Conservation (phyloP, 2,329 filamentous ascomycete genomes). For the Epichloe sylvatica region DNA sequence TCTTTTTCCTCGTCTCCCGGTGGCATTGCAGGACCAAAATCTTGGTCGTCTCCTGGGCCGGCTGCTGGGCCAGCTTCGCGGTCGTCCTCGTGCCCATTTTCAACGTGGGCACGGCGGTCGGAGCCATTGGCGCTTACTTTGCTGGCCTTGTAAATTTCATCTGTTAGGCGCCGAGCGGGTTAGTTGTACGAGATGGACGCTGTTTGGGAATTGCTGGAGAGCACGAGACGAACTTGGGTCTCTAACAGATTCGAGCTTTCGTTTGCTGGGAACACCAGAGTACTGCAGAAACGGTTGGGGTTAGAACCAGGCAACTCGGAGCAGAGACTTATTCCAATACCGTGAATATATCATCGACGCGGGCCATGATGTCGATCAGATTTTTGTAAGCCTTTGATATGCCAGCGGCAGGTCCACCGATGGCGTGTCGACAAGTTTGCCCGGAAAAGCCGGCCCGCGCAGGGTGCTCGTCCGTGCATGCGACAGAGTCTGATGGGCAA, state of each 20-base stretch:
- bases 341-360: conserved; percentile 47
- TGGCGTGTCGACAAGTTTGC: not conserved
- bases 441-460: not conserved
- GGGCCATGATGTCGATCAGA: conserved; percentile 29
- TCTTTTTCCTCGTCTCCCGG: conserved; percentile 38
- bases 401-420: not conserved
- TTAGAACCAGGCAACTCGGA: not conserved
- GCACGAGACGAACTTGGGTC: conserved; percentile 41
- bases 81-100: conserved; percentile 24
- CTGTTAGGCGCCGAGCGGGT: conserved; percentile 21
- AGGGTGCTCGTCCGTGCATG: no score
- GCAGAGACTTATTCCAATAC: conserved; percentile 11
- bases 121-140: conserved; percentile 34
- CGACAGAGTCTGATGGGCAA: no score
- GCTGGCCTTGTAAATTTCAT: conserved; percentile 50
- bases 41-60: conserved; percentile 31
- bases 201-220: not conserved
- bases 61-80: conserved; percentile 37
- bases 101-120: conserved; percentile 32
- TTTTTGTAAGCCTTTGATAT: not conserved
- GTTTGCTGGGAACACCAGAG: conserved; percentile 40
- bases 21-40: conserved; percentile 30
- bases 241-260: conserved; percentile 46
- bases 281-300: conserved; percentile 15
- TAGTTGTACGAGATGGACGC: not conserved